Base-by-base conservation (phyloP, 768 basidiomycete species). In the Boletus rubropictus region DNA sequence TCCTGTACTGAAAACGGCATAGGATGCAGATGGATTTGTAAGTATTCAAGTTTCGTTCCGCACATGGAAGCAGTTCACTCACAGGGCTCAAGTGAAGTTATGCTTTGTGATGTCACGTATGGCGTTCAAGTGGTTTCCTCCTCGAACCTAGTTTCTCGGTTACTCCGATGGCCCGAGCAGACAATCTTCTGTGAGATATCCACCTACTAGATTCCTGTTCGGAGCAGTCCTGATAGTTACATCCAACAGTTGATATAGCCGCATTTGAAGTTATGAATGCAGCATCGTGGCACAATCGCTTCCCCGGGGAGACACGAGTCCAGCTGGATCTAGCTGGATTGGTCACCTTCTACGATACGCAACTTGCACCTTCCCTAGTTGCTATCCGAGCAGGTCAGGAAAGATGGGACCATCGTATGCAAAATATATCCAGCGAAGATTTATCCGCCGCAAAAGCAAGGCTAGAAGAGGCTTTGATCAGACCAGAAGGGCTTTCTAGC, bases 11-110 rank as follows among this genome's bases (percentile, higher is more conserved):
- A 40, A 71, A 65, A 49, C 2, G 20, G 24, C 21, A 14, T 25
- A 75, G 39, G 17, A 40, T 76, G 75, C 70, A 76, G 66, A 28
- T 40, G 39, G 68, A 74, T 49, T 76, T 79, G 74, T 76, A 51
- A 54, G 74, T 60, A 20, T 24, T 22, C 17, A n/a, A 21, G 25
- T 32, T 10, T 17, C 12, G 8, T 36, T 12, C 24, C 18, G 8
- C 24, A 7, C 17, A 12, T 24, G 7, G 18, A 31, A n/a, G 9
- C 0, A 28, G 17, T 5, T 29, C n/a, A 21, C 27, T 29, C 3
- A 35, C 2, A 15, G 6, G 9, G 6, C 3, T 22, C 11, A 37
- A 76, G 74, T 48, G 77, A 78, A 56, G 58, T 77, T 14, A 75
- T 77, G 48, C 35, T 48, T 12, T 78, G 76, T 53, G 65, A 76